Conservation (phyloP, 75 land plant species). For the Selaginella tamariscina region DNA sequence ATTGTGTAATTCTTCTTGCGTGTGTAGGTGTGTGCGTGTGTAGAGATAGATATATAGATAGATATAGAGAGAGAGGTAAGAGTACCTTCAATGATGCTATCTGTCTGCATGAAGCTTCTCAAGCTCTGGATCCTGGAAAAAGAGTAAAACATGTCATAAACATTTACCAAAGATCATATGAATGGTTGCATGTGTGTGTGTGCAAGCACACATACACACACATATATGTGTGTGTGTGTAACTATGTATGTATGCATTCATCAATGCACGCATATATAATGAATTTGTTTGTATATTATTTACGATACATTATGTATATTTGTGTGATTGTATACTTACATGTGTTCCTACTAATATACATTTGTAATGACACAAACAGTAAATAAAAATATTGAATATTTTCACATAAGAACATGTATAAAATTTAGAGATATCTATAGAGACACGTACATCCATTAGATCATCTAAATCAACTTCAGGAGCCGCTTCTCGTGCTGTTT, state of each 20-base stretch:
- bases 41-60: background rate
- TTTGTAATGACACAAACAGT: background rate
- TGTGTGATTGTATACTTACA: background rate
- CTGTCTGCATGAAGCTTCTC: slow-evolving; percentile 92
- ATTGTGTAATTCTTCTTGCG: background rate
- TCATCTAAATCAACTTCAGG: slow-evolving; percentile 87
- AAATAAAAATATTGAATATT: too few relatives aligned
- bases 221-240: too few relatives aligned
- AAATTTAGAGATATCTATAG: too few relatives aligned
- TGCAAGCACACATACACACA: background rate
- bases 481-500: slow-evolving; percentile 27
- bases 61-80: background rate
- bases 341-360: background rate
- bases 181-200: background rate
- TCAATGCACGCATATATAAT: background rate
- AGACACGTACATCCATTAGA: slow-evolving; percentile 92
- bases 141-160: background rate
- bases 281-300: background rate
- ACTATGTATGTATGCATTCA: too few relatives aligned
- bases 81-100: slow-evolving; percentile 83
- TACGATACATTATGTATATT: background rate
- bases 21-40: background rate
- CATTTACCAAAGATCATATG: background rate
- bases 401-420: background rate
- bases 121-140: slow-evolving; percentile 89